Percentiles rank a stretch among this genome's conserved stretches.
Conservation (phyloP, 192 early-diverging fungal species). For the Lunasporangiospora selenospora region DNA sequence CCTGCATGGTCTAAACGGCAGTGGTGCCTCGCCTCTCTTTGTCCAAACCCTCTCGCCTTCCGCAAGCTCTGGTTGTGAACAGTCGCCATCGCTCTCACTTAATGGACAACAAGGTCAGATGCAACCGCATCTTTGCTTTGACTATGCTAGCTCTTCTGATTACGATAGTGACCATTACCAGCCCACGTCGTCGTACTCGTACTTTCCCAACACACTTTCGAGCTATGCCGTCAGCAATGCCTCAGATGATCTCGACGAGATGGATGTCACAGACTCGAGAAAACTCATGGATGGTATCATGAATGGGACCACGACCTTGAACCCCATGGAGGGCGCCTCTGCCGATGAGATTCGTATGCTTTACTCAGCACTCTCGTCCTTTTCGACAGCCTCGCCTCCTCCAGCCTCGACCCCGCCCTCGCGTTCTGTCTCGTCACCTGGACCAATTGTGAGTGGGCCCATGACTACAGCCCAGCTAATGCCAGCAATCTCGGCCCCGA, state of each 20-base stretch:
- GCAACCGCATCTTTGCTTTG: constrained; percentile 40
- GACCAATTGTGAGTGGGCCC: too few relatives aligned
- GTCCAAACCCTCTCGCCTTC: constrained; percentile 36
- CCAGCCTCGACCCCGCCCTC: constrained; percentile 22
- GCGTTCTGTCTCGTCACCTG: constrained; percentile 26
- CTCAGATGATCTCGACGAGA: constrained; percentile 45
- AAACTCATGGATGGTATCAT: constrained; percentile 46
- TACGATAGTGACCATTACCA: constrained; percentile 44
- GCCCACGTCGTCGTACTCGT: constrained; percentile 37
- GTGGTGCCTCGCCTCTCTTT: constrained; percentile 21
- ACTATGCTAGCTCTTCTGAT: constrained; percentile 45
- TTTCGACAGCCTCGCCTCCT: constrained; percentile 28
- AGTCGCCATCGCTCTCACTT: constrained; percentile 24
- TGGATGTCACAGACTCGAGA: constrained; percentile 36
- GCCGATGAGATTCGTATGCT: constrained; percentile 47
- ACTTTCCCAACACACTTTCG: constrained; percentile 35
- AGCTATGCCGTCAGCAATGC: constrained; percentile 46
- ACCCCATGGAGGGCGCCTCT: constrained; percentile 33
- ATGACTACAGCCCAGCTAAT: too few relatives aligned
- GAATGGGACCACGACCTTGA: constrained; percentile 34
- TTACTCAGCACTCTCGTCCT: constrained; percentile 37
- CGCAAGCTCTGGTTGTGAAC: constrained; percentile 8
- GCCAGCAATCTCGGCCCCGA: too few relatives aligned
- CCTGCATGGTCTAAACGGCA: constrained; percentile 12
- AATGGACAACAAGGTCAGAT: constrained; percentile 8